Conservation (phyloP, 2,329 filamentous ascomycete species). For the Aaosphaeria arxii region DNA sequence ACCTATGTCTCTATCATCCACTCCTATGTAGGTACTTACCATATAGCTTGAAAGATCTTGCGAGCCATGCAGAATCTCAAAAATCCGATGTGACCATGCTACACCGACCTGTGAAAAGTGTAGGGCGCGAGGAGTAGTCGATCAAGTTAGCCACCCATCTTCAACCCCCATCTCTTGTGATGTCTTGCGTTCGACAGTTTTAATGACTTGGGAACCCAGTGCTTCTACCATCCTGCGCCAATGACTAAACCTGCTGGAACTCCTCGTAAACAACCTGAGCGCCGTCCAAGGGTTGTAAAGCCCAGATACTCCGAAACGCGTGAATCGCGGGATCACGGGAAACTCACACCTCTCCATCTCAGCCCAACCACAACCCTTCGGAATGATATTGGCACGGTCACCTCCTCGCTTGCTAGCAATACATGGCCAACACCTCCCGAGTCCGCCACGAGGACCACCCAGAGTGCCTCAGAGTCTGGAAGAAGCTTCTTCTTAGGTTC, state of each 20-base stretch:
- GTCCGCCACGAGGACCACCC: constrained; percentile 17
- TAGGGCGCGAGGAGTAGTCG: constrained; percentile 26
- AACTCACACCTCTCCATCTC: constrained; percentile 18
- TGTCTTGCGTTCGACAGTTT: background rate
- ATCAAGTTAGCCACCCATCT: constrained; percentile 21
- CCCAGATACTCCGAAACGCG: constrained; percentile 10
- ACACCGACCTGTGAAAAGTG: constrained; percentile 35
- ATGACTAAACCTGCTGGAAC: constrained; percentile 36
- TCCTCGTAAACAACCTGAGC: constrained; percentile 32
- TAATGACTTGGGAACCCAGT: constrained; percentile 11
- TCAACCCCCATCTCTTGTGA: background rate
- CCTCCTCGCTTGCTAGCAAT: constrained; percentile 5
- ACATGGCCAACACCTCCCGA: constrained; percentile 31
- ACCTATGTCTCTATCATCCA: background rate
- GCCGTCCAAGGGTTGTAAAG: constrained; percentile 22
- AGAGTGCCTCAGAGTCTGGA: constrained; percentile 15
- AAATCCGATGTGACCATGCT: constrained; percentile 34
- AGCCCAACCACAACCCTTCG: constrained; percentile 24
- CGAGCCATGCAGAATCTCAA: constrained; percentile 35
- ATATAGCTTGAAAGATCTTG: constrained; percentile 19
- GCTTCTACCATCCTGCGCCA: constrained; percentile 35
- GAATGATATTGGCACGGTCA: constrained; percentile 15
- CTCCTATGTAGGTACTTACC: background rate
- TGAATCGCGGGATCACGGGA: constrained; percentile 13
- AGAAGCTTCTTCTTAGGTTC: constrained; percentile 33